Evolutionary conservation across 345 rosid species (phyloP).

Genomic region (Dovyalis caffra): DNA sequence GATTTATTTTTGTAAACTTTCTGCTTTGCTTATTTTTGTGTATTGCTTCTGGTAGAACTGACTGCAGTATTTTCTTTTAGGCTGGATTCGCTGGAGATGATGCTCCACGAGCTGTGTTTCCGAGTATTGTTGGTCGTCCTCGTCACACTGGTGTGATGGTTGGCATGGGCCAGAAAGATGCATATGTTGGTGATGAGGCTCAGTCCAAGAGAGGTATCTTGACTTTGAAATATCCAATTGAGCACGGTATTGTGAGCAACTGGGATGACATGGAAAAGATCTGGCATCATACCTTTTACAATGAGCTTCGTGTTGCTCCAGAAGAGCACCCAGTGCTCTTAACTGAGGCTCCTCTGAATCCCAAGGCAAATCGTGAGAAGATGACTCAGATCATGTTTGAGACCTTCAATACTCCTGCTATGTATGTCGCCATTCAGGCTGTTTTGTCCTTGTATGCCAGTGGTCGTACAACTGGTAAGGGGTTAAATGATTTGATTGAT

Average conservation of each 20-base stretch:
- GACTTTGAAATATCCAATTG: slow-evolving; percentile 79
- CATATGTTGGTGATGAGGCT: slow-evolving; percentile 90
- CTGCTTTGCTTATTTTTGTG: not conserved
- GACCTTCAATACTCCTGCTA: slow-evolving; percentile 87
- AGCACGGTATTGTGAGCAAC: slow-evolving; percentile 91
- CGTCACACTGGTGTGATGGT: slow-evolving; percentile 95
- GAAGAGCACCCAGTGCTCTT: slow-evolving; percentile 79
- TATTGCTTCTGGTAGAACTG: not conserved
- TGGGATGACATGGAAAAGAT: slow-evolving; percentile 98
- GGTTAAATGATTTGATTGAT: not conserved
- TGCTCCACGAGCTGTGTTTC: slow-evolving; percentile 88
- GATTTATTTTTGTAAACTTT: not conserved
- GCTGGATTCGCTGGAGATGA: slow-evolving; percentile 98
- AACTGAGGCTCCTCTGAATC: slow-evolving; percentile 91
- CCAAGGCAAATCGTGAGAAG: slow-evolving; percentile 98
- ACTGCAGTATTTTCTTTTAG: slow-evolving; percentile 26
- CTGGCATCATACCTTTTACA: slow-evolving; percentile 94
- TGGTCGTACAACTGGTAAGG: slow-evolving; percentile 94
- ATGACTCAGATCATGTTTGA: slow-evolving; percentile 98
- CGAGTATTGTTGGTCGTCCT: slow-evolving; percentile 90
- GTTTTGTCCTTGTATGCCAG: slow-evolving; percentile 91
- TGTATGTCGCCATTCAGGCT: slow-evolving; percentile 96
- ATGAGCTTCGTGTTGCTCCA: slow-evolving; percentile 95
- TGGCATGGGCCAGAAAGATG: slow-evolving; percentile 86
- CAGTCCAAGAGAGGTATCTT: slow-evolving; percentile 71